These are phyloP conservation scores for Raddia guianensis DNA, from an alignment of 176 grass and related monocot species.

Conservation along the genomic window DNA sequence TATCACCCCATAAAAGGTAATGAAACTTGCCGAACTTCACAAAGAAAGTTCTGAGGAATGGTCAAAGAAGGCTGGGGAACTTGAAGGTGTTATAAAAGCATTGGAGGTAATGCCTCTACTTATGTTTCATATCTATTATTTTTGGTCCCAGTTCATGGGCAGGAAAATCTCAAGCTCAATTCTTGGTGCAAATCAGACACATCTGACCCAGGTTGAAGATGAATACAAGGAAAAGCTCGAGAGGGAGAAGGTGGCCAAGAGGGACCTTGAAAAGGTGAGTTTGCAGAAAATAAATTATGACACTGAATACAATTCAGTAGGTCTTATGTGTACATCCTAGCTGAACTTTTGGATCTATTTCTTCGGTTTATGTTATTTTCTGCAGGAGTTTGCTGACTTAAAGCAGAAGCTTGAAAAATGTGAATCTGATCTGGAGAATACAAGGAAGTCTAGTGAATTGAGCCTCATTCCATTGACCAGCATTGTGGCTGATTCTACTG, in stretches of 20 bases:
- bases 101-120: constrained; percentile 68
- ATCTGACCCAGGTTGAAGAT: constrained; percentile 88
- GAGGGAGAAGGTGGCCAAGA: constrained; percentile 67
- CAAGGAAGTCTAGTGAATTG: constrained; percentile 80
- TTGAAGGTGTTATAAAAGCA: constrained; percentile 99
- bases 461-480: constrained; percentile 63
- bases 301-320: background rate
- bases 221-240: constrained; percentile 93
- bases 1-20: constrained; percentile 59
- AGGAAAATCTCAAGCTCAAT: constrained; percentile 26
- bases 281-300: constrained; percentile 8
- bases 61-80: constrained; percentile 88
- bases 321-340: background rate
- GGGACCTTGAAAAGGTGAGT: constrained; percentile 75
- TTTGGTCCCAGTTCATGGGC: constrained; percentile 4
- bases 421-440: constrained; percentile 82
- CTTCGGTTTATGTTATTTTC: background rate
- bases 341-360: constrained; percentile 2
- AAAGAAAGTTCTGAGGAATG: constrained; percentile 93
- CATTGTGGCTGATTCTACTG: constrained; percentile 35
- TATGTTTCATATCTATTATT: constrained; percentile 8
- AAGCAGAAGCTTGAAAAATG: constrained; percentile 84
- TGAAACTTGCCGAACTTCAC: constrained; percentile 83
- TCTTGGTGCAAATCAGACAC: constrained; percentile 64
- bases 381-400: constrained; percentile 68